Evolutionary conservation across 768 basidiomycete species (phyloP).

Genomic region (Auriscalpium orientale): DNA sequence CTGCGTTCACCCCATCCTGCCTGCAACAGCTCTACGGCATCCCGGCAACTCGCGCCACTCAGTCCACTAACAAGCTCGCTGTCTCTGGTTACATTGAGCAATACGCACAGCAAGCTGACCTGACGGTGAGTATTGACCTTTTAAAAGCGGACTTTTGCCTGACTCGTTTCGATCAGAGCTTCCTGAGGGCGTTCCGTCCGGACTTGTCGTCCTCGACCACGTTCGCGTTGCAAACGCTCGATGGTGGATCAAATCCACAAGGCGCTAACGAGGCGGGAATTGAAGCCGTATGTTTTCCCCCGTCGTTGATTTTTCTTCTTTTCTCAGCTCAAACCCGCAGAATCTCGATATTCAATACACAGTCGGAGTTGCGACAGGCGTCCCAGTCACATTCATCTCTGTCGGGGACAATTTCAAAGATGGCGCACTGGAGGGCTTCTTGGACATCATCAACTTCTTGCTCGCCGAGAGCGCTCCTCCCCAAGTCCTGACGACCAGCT

Average conservation of each 20-base stretch:
- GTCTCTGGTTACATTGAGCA: neutral
- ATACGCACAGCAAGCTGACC: neutral
- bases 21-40: neutral
- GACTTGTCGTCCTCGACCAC: slow-evolving; percentile 26
- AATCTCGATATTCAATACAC: slow-evolving; percentile 22
- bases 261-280: slow-evolving; percentile 22
- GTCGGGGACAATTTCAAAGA: slow-evolving; percentile 15
- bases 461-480: slow-evolving; percentile 8
- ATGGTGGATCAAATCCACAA: slow-evolving; percentile 30
- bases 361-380: slow-evolving; percentile 16
- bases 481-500: slow-evolving; percentile 17
- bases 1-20: neutral
- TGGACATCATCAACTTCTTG: slow-evolving; percentile 7
- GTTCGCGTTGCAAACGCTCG: slow-evolving; percentile 29
- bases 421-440: slow-evolving; percentile 4
- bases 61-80: neutral
- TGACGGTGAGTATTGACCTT: neutral
- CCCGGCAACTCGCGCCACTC: neutral
- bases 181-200: slow-evolving; percentile 22
- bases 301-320: neutral
- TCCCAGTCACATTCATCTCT: slow-evolving; percentile 20
- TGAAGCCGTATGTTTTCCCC: slow-evolving; percentile 25
- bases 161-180: slow-evolving; percentile 5
- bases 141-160: neutral
- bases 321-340: slow-evolving; percentile 23